Percentiles rank a stretch among this genome's conserved stretches.
Evolutionary conservation across 208 protist species (phyloP).

Genomic region (Crithidia fasciculata): DNA sequence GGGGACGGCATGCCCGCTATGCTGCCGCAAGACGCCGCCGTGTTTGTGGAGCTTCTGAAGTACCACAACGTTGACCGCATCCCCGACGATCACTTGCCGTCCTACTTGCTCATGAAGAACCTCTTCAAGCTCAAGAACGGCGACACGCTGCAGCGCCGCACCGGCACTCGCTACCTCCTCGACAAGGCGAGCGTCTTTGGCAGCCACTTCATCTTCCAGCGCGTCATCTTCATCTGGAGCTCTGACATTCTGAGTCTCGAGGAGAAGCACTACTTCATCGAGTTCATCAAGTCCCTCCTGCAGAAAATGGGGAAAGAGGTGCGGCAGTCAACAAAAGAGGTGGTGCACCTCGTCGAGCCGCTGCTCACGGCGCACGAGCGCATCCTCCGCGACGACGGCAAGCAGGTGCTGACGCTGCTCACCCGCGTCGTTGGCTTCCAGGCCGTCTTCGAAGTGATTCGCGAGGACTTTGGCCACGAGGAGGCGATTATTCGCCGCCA

Average conservation of each 20-base stretch:
- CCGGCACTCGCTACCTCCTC: slow-evolving; percentile 96
- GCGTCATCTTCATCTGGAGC: slow-evolving; percentile 98
- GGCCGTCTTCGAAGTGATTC: slow-evolving; percentile 97
- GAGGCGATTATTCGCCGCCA: slow-evolving; percentile 98
- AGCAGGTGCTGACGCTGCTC: slow-evolving; percentile 99
- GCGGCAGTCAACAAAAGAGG: slow-evolving; percentile 97
- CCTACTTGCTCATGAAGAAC: slow-evolving; percentile 97
- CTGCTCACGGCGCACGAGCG: slow-evolving; percentile 98
- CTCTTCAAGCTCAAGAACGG: slow-evolving; percentile 99
- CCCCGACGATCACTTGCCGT: slow-evolving; percentile 91
- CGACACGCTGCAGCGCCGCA: slow-evolving; percentile 96
- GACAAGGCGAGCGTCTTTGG: slow-evolving; percentile 98
- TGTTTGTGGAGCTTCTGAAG: slow-evolving; percentile 96
- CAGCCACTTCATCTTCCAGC: slow-evolving; percentile 97
- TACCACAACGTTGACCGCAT: slow-evolving; percentile 89
- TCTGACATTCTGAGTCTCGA: slow-evolving; percentile 97
- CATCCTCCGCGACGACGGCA: slow-evolving; percentile 98
- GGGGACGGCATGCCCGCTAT: slow-evolving; percentile 94
- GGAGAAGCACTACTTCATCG: slow-evolving; percentile 98
- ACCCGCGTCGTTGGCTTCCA: slow-evolving; percentile 98
- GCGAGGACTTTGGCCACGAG: slow-evolving; percentile 97
- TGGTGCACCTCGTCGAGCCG: slow-evolving; percentile 99
- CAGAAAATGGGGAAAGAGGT: slow-evolving; percentile 98
- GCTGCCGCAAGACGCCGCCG: slow-evolving; percentile 97
- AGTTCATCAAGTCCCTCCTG: slow-evolving; percentile 99